phyloP scores from a whole-genome alignment of 306 rosid genomes.

The Citrullus colocynthis region DNA sequence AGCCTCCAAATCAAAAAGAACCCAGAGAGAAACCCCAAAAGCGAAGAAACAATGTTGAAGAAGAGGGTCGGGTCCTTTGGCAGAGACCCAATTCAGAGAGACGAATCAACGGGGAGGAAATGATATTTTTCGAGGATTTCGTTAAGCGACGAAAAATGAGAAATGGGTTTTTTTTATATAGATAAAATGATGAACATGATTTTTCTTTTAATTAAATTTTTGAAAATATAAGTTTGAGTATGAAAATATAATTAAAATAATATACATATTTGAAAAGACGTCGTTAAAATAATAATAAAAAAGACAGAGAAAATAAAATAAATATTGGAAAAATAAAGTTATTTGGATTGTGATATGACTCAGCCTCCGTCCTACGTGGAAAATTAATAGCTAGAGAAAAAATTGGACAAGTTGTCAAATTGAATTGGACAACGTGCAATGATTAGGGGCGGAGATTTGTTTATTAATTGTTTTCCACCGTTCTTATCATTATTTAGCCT shows the following conservation, averaged over 20 bases:
- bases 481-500: too few relatives aligned
- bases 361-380: background rate
- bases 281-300: too few relatives aligned
- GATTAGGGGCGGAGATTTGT: background rate
- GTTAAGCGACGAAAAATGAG: background rate
- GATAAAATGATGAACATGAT: background rate
- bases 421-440: background rate
- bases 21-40: background rate
- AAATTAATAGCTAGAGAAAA: background rate
- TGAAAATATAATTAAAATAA: too few relatives aligned
- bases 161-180: background rate
- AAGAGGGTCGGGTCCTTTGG: background rate
- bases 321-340: background rate
- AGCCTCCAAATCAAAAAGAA: background rate
- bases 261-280: too few relatives aligned
- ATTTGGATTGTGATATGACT: background rate
- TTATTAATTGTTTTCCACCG: too few relatives aligned
- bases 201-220: too few relatives aligned
- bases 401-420: background rate
- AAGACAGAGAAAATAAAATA: too few relatives aligned
- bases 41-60: background rate
- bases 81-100: background rate
- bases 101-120: background rate
- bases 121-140: background rate
- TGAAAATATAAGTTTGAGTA: too few relatives aligned